Evolutionary conservation across 768 basidiomycete species (phyloP).

Genomic region (Russula dissimulans): DNA sequence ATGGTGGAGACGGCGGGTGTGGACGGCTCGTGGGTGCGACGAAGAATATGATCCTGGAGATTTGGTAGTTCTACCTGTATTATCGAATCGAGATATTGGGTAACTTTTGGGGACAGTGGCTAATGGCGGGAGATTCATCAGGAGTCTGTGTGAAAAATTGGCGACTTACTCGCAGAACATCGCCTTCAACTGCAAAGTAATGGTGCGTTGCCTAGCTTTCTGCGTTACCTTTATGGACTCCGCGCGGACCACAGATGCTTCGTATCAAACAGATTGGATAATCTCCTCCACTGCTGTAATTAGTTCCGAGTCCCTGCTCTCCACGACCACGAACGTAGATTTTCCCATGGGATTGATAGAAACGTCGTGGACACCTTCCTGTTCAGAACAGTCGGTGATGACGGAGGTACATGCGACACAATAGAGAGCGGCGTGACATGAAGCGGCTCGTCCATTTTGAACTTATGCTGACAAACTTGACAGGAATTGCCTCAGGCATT

Average conservation of each 20-base stretch:
- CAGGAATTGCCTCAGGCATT: not conserved
- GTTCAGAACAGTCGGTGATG: slow-evolving; percentile 37
- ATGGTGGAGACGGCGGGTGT: slow-evolving; percentile 54
- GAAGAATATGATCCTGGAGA: slow-evolving; percentile 37
- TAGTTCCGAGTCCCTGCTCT: slow-evolving; percentile 27
- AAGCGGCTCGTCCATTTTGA: slow-evolving; percentile 22
- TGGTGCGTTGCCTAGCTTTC: slow-evolving; percentile 37
- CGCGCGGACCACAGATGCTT: slow-evolving; percentile 28
- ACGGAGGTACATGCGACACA: slow-evolving; percentile 58
- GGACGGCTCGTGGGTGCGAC: slow-evolving; percentile 41
- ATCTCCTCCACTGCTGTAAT: slow-evolving; percentile 24
- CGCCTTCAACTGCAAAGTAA: slow-evolving; percentile 50
- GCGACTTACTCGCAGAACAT: slow-evolving; percentile 51
- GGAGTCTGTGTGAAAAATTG: not conserved
- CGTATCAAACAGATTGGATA: slow-evolving; percentile 34
- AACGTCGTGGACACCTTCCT: slow-evolving; percentile 44
- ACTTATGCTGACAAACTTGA: not conserved
- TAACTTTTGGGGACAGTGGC: slow-evolving; percentile 49
- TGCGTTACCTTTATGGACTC: slow-evolving; percentile 31
- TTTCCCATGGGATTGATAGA: slow-evolving; percentile 52
- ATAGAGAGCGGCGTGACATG: slow-evolving; percentile 46
- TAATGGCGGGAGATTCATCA: slow-evolving; percentile 23
- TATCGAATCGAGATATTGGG: slow-evolving; percentile 31
- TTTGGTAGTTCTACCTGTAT: slow-evolving; percentile 34
- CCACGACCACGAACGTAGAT: slow-evolving; percentile 43